These are phyloP conservation scores for Balakata baccata DNA, from an alignment of 345 rosid genomes.

Conservation along the genomic window DNA sequence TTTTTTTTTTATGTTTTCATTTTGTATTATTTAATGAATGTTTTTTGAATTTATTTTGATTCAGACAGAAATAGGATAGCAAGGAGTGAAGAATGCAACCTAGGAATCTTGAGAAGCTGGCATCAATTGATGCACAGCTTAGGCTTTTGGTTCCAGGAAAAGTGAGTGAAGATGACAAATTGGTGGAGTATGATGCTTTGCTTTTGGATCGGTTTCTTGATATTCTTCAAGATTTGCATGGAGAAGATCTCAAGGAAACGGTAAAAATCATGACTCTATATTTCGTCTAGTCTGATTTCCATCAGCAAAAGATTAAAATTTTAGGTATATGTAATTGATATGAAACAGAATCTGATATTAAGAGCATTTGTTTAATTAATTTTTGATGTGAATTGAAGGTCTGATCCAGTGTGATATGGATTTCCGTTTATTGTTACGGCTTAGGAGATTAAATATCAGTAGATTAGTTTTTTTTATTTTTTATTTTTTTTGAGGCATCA, in stretches of 20 bases:
- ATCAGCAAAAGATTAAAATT: background rate
- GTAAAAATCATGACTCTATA: conserved; percentile 24
- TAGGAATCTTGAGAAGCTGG: conserved; percentile 77
- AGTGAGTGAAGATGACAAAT: conserved; percentile 94
- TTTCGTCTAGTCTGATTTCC: background rate
- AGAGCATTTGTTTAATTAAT: too few species aligned
- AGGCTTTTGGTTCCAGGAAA: conserved; percentile 72
- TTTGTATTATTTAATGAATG: background rate
- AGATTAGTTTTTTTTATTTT: background rate
- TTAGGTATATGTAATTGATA: too few species aligned
- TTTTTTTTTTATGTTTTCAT: background rate
- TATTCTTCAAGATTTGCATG: conserved; percentile 90
- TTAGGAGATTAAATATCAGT: background rate
- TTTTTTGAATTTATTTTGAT: background rate
- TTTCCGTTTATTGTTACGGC: background rate
- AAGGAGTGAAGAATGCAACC: conserved; percentile 20
- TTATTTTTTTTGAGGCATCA: background rate
- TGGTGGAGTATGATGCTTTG: conserved; percentile 92
- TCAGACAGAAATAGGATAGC: conserved; percentile 19
- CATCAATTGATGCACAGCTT: conserved; percentile 94
- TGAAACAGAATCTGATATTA: too few species aligned
- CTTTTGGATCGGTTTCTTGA: conserved; percentile 95
- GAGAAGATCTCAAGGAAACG: conserved; percentile 93
- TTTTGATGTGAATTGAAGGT: background rate
- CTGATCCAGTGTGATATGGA: background rate